Percentiles rank a stretch among this genome's conserved stretches.
Evolutionary conservation across 2,329 filamentous ascomycete species (phyloP).

Genomic region (Pyricularia grisea): DNA sequence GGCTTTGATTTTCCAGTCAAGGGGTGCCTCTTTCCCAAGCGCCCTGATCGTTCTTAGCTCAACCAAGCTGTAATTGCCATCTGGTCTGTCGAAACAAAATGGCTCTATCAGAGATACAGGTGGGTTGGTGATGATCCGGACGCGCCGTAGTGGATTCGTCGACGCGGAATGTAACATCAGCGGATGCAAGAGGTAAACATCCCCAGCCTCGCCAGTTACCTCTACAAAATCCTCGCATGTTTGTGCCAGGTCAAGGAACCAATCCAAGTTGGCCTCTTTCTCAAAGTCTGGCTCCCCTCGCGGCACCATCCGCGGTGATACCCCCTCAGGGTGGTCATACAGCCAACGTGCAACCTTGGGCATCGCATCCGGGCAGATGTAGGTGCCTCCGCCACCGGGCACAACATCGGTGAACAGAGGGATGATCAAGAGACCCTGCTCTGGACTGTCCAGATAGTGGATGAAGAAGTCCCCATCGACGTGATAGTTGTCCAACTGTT

Average conservation of each 20-base stretch:
- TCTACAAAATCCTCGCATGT: conserved; percentile 41
- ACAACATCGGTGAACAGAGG: conserved; percentile 57
- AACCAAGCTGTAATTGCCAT: conserved; percentile 41
- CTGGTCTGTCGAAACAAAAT: conserved; percentile 39
- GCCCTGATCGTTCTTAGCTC: conserved; percentile 43
- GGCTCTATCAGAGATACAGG: conserved; percentile 41
- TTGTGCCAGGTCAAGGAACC: conserved; percentile 29
- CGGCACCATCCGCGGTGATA: conserved; percentile 55
- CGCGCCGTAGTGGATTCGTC: conserved; percentile 28
- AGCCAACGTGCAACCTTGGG: conserved; percentile 46
- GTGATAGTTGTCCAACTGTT: conserved; percentile 52
- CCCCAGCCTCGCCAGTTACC: conserved; percentile 41
- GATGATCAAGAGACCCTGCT: conserved; percentile 60
- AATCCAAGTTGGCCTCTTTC: conserved; percentile 31
- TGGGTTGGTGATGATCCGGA: conserved; percentile 47
- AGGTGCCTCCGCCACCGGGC: conserved; percentile 52
- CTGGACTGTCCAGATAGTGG: conserved; percentile 61
- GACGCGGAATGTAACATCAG: conserved; percentile 49
- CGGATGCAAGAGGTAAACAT: conserved; percentile 50
- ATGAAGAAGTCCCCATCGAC: conserved; percentile 66
- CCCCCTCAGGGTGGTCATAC: conserved; percentile 53
- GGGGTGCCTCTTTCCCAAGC: conserved; percentile 34
- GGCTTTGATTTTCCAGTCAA: conserved; percentile 41
- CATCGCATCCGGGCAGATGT: conserved; percentile 53
- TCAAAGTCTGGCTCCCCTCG: conserved; percentile 37